These are phyloP conservation scores for sunflower (Helianthus annuus) DNA, from an alignment of 129 eudicot genomes.

Conservation along the genomic window HanXRQr2.0-SUNRISE NC_035434.2:174209849-174210348, in stretches of 20 bases:
- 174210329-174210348: too few species aligned
- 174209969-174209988: not conserved
- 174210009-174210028: not conserved
- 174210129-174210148: not conserved
- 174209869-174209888: constrained; percentile 76
- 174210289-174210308: too few species aligned
- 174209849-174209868: constrained; percentile 88
- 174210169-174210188: not conserved
- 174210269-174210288: too few species aligned
- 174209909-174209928: constrained; percentile 83
- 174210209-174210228: too few species aligned
- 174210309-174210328: too few species aligned
- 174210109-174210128: not conserved
- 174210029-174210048: not conserved
- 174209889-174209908: constrained; percentile 64
- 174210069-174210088: not conserved
- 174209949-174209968: not conserved
- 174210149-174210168: not conserved
- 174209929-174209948: constrained; percentile 77
- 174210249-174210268: too few species aligned
- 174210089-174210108: not conserved
- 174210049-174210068: not conserved
- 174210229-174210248: too few species aligned
- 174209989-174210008: not conserved
- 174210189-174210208: not conserved